Conservation (phyloP, 495 filamentous ascomycete genomes). For the Mycothermus thermophilus region DNA sequence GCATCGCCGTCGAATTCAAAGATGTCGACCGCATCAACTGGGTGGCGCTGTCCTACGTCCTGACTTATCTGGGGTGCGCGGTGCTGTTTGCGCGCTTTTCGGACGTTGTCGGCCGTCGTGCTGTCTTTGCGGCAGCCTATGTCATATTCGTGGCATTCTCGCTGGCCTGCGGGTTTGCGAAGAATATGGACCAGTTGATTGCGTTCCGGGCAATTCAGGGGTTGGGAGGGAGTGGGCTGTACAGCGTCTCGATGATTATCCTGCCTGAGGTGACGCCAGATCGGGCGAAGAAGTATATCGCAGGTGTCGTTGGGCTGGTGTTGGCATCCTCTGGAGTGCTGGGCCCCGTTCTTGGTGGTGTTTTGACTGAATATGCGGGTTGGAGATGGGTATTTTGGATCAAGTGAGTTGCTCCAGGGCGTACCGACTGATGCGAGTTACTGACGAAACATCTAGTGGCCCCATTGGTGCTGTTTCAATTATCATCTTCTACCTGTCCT, state of each 20-base stretch:
- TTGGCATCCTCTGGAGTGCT: conserved; percentile 24
- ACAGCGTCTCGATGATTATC: conserved; percentile 41
- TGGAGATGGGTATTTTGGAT: conserved; percentile 65
- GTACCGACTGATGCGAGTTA: neutral
- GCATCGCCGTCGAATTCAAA: conserved; percentile 28
- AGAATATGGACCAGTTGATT: conserved; percentile 33
- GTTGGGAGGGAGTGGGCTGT: conserved; percentile 24
- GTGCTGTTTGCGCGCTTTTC: conserved; percentile 38
- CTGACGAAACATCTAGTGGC: conserved; percentile 17
- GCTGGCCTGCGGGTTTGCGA: conserved; percentile 35
- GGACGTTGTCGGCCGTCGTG: conserved; percentile 38
- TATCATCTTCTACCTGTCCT: conserved; percentile 32
- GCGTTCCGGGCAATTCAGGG: conserved; percentile 32
- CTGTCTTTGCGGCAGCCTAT: conserved; percentile 32
- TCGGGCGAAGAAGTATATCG: conserved; percentile 22
- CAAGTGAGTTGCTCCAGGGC: conserved; percentile 26
- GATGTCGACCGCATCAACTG: conserved; percentile 27
- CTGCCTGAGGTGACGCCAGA: conserved; percentile 36
- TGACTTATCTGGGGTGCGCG: conserved; percentile 31
- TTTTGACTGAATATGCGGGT: conserved; percentile 42
- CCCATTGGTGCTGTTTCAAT: conserved; percentile 38
- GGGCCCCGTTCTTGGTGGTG: conserved; percentile 51
- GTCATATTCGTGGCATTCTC: conserved; percentile 43
- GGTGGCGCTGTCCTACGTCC: conserved; percentile 32
- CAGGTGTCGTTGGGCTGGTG: conserved; percentile 17